Evolutionary conservation across 176 grass and related monocot genomes (phyloP).

Genomic region (Olyra latifolia): DNA sequence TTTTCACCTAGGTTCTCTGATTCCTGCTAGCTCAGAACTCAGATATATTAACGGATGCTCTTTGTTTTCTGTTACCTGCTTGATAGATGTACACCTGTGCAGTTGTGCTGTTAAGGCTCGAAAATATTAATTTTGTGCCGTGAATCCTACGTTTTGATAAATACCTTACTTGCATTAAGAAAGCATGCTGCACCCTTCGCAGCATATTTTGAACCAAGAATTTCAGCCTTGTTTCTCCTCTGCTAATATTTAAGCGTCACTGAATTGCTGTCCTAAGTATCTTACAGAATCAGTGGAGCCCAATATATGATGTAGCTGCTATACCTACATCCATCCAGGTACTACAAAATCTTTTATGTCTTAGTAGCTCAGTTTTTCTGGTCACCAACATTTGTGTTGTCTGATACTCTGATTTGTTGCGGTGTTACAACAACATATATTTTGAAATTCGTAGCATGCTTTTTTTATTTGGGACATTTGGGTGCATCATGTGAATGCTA

Average conservation of each 20-base stretch:
- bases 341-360: conserved; percentile 1
- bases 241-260: conserved; percentile 2
- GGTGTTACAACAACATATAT: conserved; percentile 3
- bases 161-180: not conserved
- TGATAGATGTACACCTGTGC: too few species aligned
- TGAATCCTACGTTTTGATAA: not conserved
- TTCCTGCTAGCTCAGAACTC: not conserved
- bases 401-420: not conserved
- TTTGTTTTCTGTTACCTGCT: not conserved
- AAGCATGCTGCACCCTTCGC: conserved; percentile 12
- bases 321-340: conserved; percentile 98
- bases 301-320: conserved; percentile 95
- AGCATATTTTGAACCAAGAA: not conserved
- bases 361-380: not conserved
- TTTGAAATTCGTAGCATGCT: not conserved
- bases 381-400: not conserved
- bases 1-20: not conserved
- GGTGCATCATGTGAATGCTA: not conserved
- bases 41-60: not conserved
- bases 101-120: not conserved
- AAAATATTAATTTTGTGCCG: not conserved
- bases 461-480: not conserved
- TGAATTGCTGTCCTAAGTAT: conserved; percentile 41
- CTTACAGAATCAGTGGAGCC: conserved; percentile 93
- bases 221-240: not conserved